Evolutionary conservation across 2,329 filamentous ascomycete genomes (phyloP), one percentile per base, ranked within the genome.

Genomic region (Fusarium decemcellulare): DNA sequence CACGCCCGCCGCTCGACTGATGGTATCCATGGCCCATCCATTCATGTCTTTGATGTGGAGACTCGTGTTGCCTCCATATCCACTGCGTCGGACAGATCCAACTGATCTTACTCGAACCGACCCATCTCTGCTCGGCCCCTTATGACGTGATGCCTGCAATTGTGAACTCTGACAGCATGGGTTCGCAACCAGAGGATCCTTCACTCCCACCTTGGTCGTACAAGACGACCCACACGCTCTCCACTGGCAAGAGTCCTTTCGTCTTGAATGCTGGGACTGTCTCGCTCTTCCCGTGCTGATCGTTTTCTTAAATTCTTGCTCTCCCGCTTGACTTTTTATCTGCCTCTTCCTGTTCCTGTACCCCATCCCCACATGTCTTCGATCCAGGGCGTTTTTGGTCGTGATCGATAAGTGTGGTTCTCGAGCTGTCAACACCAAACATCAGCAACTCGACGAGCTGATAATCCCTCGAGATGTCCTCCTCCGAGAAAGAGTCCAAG

Each of bases 401-500:
- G 59, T 57, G 67, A 46, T 59, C 63, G 44, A 27, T 16, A 47
- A 63, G 8, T 27, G 34, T 61, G 51, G 42, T 57, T 23, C 34
- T 42, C 18, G 18, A n/a, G 40, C 53, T 51, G 61, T 56, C 30
- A 46, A 10, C 15, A 34, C 32, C 40, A 23, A 57, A 58, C 39
- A 42, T 59, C 14, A 70, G 15, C 23, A 44, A 44, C 55, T 34
- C 53, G 66, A 56, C 37, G 37, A 27, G 51, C 18, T 55, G 63
- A 66, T 53, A 15, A 23, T 12, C 16, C 46, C 40, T 7, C 63
- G 53, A 55, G 43, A 70, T 70, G 68, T 70, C 68, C 27, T 70
- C 67, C 10, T 60, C 65, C 46, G 67, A 70, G 46, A 70, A 70
- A 44, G 44, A 10, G 27, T 68, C 60, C 37, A 70, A 70, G 68